Conservation (phyloP, 2,329 filamentous ascomycete species). For the Aspergillus aculeatus region DNA sequence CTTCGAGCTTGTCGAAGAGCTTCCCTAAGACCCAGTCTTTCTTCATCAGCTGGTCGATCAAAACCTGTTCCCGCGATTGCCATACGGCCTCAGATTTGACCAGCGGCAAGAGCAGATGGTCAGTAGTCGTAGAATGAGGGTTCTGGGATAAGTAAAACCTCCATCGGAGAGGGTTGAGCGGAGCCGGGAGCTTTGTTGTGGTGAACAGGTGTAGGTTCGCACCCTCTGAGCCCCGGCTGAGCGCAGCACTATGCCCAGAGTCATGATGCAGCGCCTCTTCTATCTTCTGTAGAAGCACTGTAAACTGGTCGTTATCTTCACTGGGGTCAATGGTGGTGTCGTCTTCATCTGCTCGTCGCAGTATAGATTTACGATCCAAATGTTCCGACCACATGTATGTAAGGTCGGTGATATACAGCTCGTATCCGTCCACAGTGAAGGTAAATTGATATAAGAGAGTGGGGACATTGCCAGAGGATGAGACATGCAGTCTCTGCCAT, state of each 20-base stretch:
- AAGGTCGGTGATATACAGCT: constrained; percentile 58
- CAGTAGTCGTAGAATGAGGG: constrained; percentile 43
- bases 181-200: constrained; percentile 52
- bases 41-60: constrained; percentile 52
- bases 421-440: constrained; percentile 45
- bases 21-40: constrained; percentile 61
- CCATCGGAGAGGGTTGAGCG: constrained; percentile 56
- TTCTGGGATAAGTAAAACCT: constrained; percentile 46
- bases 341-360: constrained; percentile 48
- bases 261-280: constrained; percentile 45
- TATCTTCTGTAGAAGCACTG: constrained; percentile 57
- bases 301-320: constrained; percentile 56
- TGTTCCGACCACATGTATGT: constrained; percentile 58
- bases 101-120: constrained; percentile 54
- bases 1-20: constrained; percentile 59
- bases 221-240: constrained; percentile 25
- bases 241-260: constrained; percentile 32
- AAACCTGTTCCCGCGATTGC: constrained; percentile 47
- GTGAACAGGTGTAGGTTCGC: constrained; percentile 48
- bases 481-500: constrained; percentile 39
- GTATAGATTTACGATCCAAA: constrained; percentile 47
- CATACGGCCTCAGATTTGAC: constrained; percentile 50
- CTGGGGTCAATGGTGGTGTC: constrained; percentile 60
- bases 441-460: constrained; percentile 42
- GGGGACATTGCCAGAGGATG: constrained; percentile 26